Percentiles rank a stretch among this genome's conserved stretches.
phyloP scores from a whole-genome alignment of 495 filamentous ascomycete genomes.

The Lasiosphaeriaceae sp. region DNA sequence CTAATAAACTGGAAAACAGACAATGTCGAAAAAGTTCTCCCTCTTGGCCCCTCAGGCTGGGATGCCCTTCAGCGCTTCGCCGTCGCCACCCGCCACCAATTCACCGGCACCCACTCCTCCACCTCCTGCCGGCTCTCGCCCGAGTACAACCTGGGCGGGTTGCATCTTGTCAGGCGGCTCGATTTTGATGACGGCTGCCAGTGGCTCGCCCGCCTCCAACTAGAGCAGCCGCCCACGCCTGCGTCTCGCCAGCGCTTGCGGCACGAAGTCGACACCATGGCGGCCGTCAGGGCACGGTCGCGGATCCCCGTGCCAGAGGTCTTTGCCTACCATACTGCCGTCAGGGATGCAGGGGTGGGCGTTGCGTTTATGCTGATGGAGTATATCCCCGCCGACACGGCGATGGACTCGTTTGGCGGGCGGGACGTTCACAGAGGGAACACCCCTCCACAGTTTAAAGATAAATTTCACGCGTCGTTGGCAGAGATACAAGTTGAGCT shows the following conservation, averaged over 20 bases:
- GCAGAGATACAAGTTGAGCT: not conserved
- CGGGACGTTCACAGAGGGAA: not conserved
- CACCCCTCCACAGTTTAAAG: not conserved
- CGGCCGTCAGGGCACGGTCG: too few relatives aligned
- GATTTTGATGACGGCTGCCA: not conserved
- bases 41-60: too few relatives aligned
- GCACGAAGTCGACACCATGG: too few relatives aligned
- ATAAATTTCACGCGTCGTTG: not conserved
- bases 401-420: not conserved
- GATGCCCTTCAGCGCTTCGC: too few relatives aligned
- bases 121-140: not conserved
- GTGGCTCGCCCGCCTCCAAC: not conserved
- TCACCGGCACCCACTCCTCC: too few relatives aligned
- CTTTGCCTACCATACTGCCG: not conserved
- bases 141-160: conserved; percentile 3
- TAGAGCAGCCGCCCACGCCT: not conserved
- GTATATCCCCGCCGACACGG: conserved; percentile 2
- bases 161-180: not conserved
- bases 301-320: not conserved
- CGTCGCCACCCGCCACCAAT: too few relatives aligned
- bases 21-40: too few relatives aligned
- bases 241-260: not conserved
- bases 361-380: conserved; percentile 3
- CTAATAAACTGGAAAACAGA: too few relatives aligned
- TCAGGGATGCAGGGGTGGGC: not conserved